These are phyloP conservation scores for Picochlorum sp. DNA, from an alignment of 139 green algal species.

Conservation along the genomic window DNA sequence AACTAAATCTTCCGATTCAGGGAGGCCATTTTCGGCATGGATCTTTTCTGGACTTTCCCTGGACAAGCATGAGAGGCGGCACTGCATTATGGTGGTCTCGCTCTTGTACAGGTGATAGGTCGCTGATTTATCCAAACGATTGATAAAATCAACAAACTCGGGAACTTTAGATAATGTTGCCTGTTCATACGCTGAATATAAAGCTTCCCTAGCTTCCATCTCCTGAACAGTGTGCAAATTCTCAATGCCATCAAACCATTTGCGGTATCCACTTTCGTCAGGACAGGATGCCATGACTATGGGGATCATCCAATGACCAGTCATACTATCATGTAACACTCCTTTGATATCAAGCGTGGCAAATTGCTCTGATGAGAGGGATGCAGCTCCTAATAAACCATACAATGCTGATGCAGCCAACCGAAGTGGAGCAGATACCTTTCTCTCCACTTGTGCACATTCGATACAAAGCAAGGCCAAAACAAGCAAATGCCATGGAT, in stretches of 20 bases:
- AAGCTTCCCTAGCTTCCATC: slow-evolving; percentile 55
- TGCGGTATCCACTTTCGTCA: slow-evolving; percentile 1
- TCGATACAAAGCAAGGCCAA: slow-evolving; percentile 10
- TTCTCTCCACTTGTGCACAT: slow-evolving; percentile 30
- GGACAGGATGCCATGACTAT: slow-evolving; percentile 16
- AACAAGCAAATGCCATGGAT: slow-evolving; percentile 4
- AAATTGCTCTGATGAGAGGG: slow-evolving; percentile 25
- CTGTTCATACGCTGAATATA: slow-evolving; percentile 52
- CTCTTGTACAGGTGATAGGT: slow-evolving; percentile 27
- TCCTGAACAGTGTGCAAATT: slow-evolving; percentile 59
- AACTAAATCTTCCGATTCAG: neutral
- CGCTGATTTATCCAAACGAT: slow-evolving; percentile 55
- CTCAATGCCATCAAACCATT: slow-evolving; percentile 26
- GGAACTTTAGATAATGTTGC: slow-evolving; percentile 68
- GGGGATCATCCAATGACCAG: slow-evolving; percentile 55
- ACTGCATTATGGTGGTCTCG: slow-evolving; percentile 14
- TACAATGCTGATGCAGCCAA: slow-evolving; percentile 45
- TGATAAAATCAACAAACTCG: slow-evolving; percentile 73
- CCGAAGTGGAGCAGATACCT: slow-evolving; percentile 41
- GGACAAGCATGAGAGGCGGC: neutral
- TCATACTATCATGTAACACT: slow-evolving; percentile 63
- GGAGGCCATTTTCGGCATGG: neutral
- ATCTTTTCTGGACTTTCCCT: neutral
- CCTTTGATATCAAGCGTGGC: slow-evolving; percentile 55
- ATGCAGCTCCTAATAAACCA: slow-evolving; percentile 42